Conservation (phyloP, 2,329 filamentous ascomycete species). For the Colletotrichum magnum region DNA sequence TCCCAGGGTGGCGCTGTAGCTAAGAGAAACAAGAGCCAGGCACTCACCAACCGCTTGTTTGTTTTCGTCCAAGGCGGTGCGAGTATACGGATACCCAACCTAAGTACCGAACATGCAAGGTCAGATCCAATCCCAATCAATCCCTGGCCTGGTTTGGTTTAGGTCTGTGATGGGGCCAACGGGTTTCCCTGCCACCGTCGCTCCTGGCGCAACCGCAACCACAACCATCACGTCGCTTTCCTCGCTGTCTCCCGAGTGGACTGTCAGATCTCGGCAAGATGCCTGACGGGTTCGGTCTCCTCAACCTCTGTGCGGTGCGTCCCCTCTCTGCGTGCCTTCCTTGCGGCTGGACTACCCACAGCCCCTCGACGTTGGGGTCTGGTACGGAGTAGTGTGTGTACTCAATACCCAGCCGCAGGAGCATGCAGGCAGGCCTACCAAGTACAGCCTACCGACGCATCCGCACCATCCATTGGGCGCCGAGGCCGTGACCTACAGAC, state of each 20-base stretch:
- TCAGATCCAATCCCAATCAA: conserved; percentile 2
- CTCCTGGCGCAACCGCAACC: conserved; percentile 7
- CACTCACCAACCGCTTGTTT: conserved; percentile 13
- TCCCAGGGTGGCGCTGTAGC: conserved; percentile 27
- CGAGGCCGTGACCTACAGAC: conserved; percentile 7
- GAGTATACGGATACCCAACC: neutral
- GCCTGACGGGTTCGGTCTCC: conserved; percentile 10
- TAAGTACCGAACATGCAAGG: conserved; percentile 13
- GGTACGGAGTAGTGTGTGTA: neutral
- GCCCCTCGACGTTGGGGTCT: conserved; percentile 6
- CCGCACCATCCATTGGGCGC: conserved; percentile 17
- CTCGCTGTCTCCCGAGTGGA: neutral
- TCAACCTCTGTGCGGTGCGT: conserved; percentile 2
- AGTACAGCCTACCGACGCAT: conserved; percentile 6
- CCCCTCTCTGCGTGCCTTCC: neutral
- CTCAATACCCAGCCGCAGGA: conserved; percentile 1
- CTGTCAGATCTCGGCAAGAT: conserved; percentile 9
- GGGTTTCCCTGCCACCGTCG: conserved; percentile 6
- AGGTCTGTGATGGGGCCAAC: conserved; percentile 13
- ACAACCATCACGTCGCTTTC: neutral
- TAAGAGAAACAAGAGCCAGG: conserved; percentile 25
- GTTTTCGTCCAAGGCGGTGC: conserved; percentile 8
- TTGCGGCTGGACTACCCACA: conserved; percentile 11
- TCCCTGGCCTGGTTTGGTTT: neutral
- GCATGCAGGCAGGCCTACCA: conserved; percentile 10